Conservation (phyloP, 2,329 filamentous ascomycete genomes). For the Penicillium sp. region DNA sequence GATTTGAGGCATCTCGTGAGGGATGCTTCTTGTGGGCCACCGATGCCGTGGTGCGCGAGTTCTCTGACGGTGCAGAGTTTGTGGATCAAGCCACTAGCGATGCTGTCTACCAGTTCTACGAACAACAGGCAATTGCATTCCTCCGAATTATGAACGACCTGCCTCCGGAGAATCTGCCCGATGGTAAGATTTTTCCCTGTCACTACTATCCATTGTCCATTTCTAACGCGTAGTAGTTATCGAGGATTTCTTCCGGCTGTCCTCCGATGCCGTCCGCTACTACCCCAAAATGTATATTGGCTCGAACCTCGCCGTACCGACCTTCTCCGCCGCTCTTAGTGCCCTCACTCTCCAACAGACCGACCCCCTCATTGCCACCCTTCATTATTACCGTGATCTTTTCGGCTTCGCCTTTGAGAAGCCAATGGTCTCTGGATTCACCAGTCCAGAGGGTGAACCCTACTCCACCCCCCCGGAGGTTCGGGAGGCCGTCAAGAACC, state of each 20-base stretch:
- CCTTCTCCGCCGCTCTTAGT: constrained; percentile 85
- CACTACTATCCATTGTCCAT: neutral
- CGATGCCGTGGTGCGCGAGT: constrained; percentile 90
- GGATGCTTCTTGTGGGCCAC: constrained; percentile 99
- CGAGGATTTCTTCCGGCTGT: constrained; percentile 93
- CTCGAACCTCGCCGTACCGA: constrained; percentile 76
- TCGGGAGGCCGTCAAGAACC: constrained; percentile 71
- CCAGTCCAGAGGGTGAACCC: constrained; percentile 65
- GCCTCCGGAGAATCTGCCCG: constrained; percentile 74
- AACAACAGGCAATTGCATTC: constrained; percentile 88
- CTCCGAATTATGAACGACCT: constrained; percentile 86
- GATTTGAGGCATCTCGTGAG: constrained; percentile 84
- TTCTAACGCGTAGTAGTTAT: constrained; percentile 63
- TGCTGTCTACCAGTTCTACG: constrained; percentile 92
- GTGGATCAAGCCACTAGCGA: constrained; percentile 81
- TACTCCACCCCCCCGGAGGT: constrained; percentile 70
- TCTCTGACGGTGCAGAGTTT: constrained; percentile 85
- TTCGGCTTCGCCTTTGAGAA: constrained; percentile 85
- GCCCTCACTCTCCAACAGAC: constrained; percentile 87
- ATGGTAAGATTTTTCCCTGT: constrained; percentile 50
- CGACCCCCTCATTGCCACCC: constrained; percentile 84
- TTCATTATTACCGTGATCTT: constrained; percentile 91
- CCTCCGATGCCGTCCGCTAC: constrained; percentile 89
- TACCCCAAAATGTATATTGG: constrained; percentile 83
- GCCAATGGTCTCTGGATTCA: constrained; percentile 58